phyloP scores from a whole-genome alignment of 108 stramenopile species.

The Cyclotella cryptica region DNA sequence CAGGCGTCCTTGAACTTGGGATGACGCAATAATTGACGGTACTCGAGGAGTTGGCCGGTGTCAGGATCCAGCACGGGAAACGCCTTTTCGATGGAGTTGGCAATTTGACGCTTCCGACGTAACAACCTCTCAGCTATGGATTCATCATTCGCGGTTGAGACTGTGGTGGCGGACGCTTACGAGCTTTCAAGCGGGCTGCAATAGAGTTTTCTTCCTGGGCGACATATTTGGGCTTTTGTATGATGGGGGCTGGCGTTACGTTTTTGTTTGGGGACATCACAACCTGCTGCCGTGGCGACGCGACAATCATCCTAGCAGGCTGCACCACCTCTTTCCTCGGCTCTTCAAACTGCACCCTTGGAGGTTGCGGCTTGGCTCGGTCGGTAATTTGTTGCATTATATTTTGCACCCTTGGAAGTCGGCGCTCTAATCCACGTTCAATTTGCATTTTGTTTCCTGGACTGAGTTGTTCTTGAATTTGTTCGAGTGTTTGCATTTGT shows the following conservation, averaged over 20 bases:
- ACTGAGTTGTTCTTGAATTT: conserved; percentile 17
- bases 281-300: conserved; percentile 12
- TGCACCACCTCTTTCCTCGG: background rate
- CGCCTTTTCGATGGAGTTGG: background rate
- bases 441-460: conserved; percentile 1
- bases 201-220: background rate
- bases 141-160: background rate
- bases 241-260: conserved; percentile 1
- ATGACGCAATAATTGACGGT: conserved; percentile 2
- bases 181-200: conserved; percentile 10
- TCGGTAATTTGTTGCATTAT: conserved; percentile 1
- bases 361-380: background rate
- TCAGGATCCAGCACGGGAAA: conserved; percentile 18
- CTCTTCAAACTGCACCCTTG: conserved; percentile 8
- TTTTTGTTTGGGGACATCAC: background rate
- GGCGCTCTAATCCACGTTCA: conserved; percentile 2
- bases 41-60: conserved; percentile 23
- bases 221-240: conserved; percentile 12
- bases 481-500: conserved; percentile 6
- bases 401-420: conserved; percentile 3
- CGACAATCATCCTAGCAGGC: conserved; percentile 12
- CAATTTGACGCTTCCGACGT: background rate
- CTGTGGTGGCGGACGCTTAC: background rate
- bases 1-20: conserved; percentile 15
- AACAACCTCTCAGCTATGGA: conserved; percentile 7